Evolutionary conservation across 2,329 filamentous ascomycete genomes (phyloP).

Genomic region (Cladophialophora chaetospira): DNA sequence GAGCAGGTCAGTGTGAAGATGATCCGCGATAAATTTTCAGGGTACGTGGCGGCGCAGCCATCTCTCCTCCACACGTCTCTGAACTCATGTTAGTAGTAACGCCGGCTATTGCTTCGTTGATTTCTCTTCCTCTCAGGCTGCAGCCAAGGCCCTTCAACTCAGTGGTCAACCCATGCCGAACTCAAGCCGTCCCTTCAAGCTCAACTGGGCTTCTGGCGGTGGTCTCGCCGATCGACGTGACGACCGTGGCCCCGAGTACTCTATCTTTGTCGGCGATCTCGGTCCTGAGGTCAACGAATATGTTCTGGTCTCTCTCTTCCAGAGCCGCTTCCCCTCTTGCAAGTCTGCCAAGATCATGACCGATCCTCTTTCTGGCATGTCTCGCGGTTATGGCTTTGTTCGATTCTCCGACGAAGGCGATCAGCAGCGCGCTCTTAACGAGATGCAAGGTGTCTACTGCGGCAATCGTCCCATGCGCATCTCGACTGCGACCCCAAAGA

Average conservation of each 20-base stretch:
- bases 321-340: slow-evolving; percentile 93
- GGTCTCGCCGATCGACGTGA: slow-evolving; percentile 93
- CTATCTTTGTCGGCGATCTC: slow-evolving; percentile 96
- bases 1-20: slow-evolving; percentile 99
- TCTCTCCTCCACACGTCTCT: slow-evolving; percentile 32
- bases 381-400: slow-evolving; percentile 95
- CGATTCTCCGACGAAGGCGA: slow-evolving; percentile 94
- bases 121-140: slow-evolving; percentile 78
- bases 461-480: slow-evolving; percentile 99
- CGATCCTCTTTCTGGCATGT: slow-evolving; percentile 95
- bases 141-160: slow-evolving; percentile 84
- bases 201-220: slow-evolving; percentile 98
- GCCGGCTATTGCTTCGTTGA: slow-evolving; percentile 99
- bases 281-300: slow-evolving; percentile 99
- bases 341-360: slow-evolving; percentile 99
- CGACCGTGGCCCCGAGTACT: slow-evolving; percentile 93
- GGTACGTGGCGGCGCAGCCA: slow-evolving; percentile 58
- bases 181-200: slow-evolving; percentile 92
- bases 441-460: slow-evolving; percentile 99
- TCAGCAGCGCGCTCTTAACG: slow-evolving; percentile 89
- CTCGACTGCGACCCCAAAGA: slow-evolving; percentile 96
- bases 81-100: slow-evolving; percentile 65
- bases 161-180: slow-evolving; percentile 91
- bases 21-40: slow-evolving; percentile 98
- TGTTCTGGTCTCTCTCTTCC: slow-evolving; percentile 94